A percentile compares a stretch with the other conserved stretches of the same genome.
Evolutionary conservation across 108 stramenopile species (phyloP).

Genomic region (Chaetoceros muelleri): DNA sequence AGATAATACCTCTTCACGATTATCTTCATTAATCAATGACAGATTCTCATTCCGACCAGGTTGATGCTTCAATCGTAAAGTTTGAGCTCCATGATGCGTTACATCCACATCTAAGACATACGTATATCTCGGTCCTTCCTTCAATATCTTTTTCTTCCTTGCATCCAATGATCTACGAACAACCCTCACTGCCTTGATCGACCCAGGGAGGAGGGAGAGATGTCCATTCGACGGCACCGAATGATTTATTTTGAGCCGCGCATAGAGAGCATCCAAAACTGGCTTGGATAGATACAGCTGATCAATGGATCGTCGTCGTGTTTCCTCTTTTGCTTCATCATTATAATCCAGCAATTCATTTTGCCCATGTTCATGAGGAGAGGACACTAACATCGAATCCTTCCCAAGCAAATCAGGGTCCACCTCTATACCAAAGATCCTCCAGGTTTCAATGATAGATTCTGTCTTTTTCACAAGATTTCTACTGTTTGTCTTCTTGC

Average conservation of each 20-base stretch:
- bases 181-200: conserved; percentile 37
- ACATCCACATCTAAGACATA: conserved; percentile 64
- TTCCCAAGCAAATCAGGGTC: conserved; percentile 47
- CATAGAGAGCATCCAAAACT: conserved; percentile 22
- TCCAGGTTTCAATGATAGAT: conserved; percentile 29
- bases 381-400: not conserved
- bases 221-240: not conserved
- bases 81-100: conserved; percentile 10
- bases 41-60: conserved; percentile 45
- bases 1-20: not conserved
- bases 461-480: no score
- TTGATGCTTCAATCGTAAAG: conserved; percentile 19
- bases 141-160: conserved; percentile 26
- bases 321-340: no score
- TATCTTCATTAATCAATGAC: not conserved
- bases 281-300: conserved; percentile 27
- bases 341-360: no score
- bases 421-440: conserved; percentile 59
- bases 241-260: conserved; percentile 22
- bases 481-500: no score
- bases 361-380: conserved; percentile 18
- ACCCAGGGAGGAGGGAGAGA: conserved; percentile 10
- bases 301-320: no score
- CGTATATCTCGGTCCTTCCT: conserved; percentile 38
- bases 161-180: conserved; percentile 76